phyloP scores from a whole-genome alignment of 345 rosid species.

The Camelina sativa region DNA sequence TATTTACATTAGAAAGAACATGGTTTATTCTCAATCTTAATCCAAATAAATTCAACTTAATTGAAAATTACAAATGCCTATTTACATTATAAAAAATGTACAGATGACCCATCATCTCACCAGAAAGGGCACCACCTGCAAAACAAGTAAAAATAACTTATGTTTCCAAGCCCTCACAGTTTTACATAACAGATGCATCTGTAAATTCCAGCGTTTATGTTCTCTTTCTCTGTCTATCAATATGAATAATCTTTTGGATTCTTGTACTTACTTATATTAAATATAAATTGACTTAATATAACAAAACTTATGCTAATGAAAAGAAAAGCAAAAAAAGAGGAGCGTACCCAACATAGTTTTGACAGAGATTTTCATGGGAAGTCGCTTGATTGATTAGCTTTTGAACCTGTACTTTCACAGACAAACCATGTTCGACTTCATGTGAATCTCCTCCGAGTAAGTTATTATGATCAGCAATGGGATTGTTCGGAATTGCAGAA shows the following conservation, averaged over 20 bases:
- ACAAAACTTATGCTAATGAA: neutral
- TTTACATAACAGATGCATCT: neutral
- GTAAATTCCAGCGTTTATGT: slow-evolving; percentile 1
- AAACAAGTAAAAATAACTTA: neutral
- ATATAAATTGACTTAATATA: neutral
- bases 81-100: slow-evolving; percentile 31
- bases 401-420: slow-evolving; percentile 95
- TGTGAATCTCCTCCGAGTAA: slow-evolving; percentile 77
- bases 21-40: slow-evolving; percentile 7
- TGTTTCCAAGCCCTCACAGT: neutral
- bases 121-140: slow-evolving; percentile 98
- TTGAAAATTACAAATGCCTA: slow-evolving; percentile 28
- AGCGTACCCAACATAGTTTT: slow-evolving; percentile 93
- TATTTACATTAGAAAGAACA: slow-evolving; percentile 34
- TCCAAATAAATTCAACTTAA: slow-evolving; percentile 29
- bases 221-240: neutral
- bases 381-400: slow-evolving; percentile 86
- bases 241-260: neutral
- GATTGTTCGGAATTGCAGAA: slow-evolving; percentile 53
- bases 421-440: slow-evolving; percentile 89
- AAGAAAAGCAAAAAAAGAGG: neutral
- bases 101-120: slow-evolving; percentile 50
- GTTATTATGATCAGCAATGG: slow-evolving; percentile 69
- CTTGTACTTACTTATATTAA: neutral
- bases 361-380: slow-evolving; percentile 93